These are phyloP conservation scores for Parastagonospora avenae DNA, from an alignment of 2,329 filamentous ascomycete species.

Conservation along the genomic window DNA sequence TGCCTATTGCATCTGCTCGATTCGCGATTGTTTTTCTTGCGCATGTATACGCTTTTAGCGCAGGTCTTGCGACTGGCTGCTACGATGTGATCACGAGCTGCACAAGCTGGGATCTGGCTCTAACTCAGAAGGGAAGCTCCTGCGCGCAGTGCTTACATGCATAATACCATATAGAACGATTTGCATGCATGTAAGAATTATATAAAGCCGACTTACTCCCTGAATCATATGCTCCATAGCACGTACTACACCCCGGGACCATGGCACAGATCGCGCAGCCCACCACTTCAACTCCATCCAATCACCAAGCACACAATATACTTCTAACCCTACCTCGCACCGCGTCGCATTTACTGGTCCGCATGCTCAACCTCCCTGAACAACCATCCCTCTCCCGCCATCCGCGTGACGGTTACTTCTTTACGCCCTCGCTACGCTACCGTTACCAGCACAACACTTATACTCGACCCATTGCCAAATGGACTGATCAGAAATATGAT, in stretches of 20 bases:
- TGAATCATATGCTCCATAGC: no score
- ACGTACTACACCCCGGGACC: neutral
- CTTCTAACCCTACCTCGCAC: slow-evolving; percentile 31
- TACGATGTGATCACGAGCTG: no score
- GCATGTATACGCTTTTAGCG: no score
- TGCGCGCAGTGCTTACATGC: no score
- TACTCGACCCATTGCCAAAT: neutral
- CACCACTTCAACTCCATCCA: neutral
- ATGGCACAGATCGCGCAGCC: neutral
- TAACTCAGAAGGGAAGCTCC: no score
- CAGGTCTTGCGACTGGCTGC: no score
- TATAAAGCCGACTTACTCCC: no score
- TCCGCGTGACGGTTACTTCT: slow-evolving; percentile 27
- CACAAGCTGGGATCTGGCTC: no score
- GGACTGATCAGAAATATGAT: neutral
- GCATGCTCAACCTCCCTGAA: slow-evolving; percentile 24
- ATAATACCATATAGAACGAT: no score
- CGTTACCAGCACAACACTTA: slow-evolving; percentile 10
- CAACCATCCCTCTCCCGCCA: slow-evolving; percentile 17
- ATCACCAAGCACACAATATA: slow-evolving; percentile 13
- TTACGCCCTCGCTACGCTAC: slow-evolving; percentile 10
- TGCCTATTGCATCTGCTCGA: no score
- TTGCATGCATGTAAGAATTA: no score
- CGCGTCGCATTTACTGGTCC: slow-evolving; percentile 26
- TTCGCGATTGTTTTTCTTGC: no score